These are phyloP conservation scores for Balansia obtecta DNA, from an alignment of 2,329 filamentous ascomycete species.

Conservation along the genomic window DNA sequence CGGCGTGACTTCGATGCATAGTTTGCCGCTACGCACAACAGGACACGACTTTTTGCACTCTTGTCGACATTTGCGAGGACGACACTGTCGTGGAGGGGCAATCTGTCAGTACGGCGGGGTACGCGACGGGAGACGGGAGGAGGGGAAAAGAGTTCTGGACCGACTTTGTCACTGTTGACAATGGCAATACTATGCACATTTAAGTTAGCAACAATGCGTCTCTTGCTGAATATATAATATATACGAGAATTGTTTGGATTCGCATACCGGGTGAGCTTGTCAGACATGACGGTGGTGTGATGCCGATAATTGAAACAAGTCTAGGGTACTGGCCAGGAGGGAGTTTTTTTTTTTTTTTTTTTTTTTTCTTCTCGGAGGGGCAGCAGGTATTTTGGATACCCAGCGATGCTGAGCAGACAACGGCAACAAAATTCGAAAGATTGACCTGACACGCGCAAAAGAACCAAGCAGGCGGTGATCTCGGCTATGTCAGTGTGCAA, in stretches of 20 bases:
- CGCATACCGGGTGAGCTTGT: slow-evolving; percentile 85
- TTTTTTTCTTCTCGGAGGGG: background rate
- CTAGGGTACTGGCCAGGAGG: slow-evolving; percentile 5
- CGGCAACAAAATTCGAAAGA: background rate
- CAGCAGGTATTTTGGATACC: background rate
- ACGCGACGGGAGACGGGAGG: slow-evolving; percentile 9
- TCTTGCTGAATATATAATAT: background rate
- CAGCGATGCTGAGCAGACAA: background rate
- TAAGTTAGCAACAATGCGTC: slow-evolving; percentile 13
- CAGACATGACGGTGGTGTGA: slow-evolving; percentile 51
- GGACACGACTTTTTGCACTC: slow-evolving; percentile 99
- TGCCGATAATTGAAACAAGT: background rate
- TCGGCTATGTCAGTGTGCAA: background rate
- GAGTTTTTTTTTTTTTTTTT: background rate
- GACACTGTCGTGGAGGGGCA: slow-evolving; percentile 22
- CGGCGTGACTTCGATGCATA: slow-evolving; percentile 86
- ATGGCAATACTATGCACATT: slow-evolving; percentile 70
- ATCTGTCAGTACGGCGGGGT: slow-evolving; percentile 17
- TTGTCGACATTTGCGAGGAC: slow-evolving; percentile 72
- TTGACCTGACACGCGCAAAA: slow-evolving; percentile 7
- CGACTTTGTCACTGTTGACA: slow-evolving; percentile 94
- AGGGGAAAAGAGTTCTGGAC: slow-evolving; percentile 12
- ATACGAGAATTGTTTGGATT: background rate
- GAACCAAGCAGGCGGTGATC: slow-evolving; percentile 9
- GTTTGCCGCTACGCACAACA: slow-evolving; percentile 92